phyloP scores from a whole-genome alignment of 495 filamentous ascomycete species.

The Lophium mytilinum region DNA sequence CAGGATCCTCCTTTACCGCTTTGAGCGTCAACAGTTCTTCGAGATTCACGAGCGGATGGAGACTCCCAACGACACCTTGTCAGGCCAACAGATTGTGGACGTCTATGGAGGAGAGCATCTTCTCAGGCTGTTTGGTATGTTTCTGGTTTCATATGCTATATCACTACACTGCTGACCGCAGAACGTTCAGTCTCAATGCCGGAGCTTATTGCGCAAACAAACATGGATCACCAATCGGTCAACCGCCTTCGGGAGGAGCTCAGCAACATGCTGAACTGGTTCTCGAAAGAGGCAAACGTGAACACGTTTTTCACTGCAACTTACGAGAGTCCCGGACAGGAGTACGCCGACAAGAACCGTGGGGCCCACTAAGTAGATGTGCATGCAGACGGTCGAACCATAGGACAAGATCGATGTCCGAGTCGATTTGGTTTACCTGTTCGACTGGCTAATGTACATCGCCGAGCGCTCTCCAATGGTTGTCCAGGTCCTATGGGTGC shows the following conservation, averaged over 20 bases:
- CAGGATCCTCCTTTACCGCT: conserved; percentile 81
- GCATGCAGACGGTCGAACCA: too few relatives aligned
- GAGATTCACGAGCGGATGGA: conserved; percentile 59
- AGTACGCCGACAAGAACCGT: conserved; percentile 50
- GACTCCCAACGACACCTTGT: conserved; percentile 39
- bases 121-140: conserved; percentile 75
- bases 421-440: too few relatives aligned
- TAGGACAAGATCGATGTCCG: too few relatives aligned
- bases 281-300: conserved; percentile 55
- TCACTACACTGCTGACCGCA: conserved; percentile 2
- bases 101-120: conserved; percentile 94
- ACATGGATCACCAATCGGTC: conserved; percentile 89
- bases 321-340: conserved; percentile 60
- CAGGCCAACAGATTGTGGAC: conserved; percentile 59
- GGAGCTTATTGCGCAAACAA: conserved; percentile 90
- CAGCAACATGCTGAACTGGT: conserved; percentile 68
- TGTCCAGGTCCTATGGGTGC: too few relatives aligned
- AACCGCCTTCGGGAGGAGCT: conserved; percentile 82
- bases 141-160: not conserved
- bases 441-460: too few relatives aligned
- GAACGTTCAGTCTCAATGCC: conserved; percentile 65
- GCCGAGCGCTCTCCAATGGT: too few relatives aligned
- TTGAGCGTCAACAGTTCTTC: conserved; percentile 79
- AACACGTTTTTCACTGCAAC: conserved; percentile 65
- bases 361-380: conserved; percentile 10